Base-by-base conservation (phyloP, 2,329 filamentous ascomycete species). In the Trichoderma sp. region DNA sequence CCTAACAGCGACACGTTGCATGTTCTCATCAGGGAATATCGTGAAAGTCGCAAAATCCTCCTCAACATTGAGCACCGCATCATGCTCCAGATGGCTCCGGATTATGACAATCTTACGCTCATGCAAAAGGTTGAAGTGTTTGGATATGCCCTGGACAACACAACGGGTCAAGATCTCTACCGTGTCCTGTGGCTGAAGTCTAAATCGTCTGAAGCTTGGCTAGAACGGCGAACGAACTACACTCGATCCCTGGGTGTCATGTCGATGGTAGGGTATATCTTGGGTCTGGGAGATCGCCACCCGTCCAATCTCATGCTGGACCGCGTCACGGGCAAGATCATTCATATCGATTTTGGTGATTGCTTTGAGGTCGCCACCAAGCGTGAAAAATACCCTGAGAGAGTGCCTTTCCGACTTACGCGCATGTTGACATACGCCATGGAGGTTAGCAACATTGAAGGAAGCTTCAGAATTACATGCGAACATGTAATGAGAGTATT, bases 121-220 rank as follows among this genome's bases (percentile, higher is more conserved):
- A 98, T 99, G 96, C 96, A 99, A 78, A 99, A 99, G 82, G 96
- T 99, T 0, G 96, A 99, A 80, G 96, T 99, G 13, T 99, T 99
- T 77, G 95, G 96, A 37, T 99, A 99, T 78, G 96, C 96, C 5
- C 89, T 99, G 70, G 96, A 99, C 81, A 99, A 99, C 79, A 99
- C 96, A 0, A 99, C 96, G 1, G 96, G 96, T 2, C 97, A 99
- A 79, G 96, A 99, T 81, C 85, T 99, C 30, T 99, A 99, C 81
- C 92, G 96, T 46, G 95, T 99, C 2, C 84, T 99, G 43, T 99
- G 96, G 96, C 86, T 99, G 74, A 99, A 99, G 87, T 97, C 93
- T 77, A 97, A 97, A 85, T 97, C 92, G 71, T 97, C 95, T 0
- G 96, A 99, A 80, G 91, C 95, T 2, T 99, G 96, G 96, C 89